Base-by-base conservation (phyloP, 345 rosid species). In the Passiflora organensis region DNA sequence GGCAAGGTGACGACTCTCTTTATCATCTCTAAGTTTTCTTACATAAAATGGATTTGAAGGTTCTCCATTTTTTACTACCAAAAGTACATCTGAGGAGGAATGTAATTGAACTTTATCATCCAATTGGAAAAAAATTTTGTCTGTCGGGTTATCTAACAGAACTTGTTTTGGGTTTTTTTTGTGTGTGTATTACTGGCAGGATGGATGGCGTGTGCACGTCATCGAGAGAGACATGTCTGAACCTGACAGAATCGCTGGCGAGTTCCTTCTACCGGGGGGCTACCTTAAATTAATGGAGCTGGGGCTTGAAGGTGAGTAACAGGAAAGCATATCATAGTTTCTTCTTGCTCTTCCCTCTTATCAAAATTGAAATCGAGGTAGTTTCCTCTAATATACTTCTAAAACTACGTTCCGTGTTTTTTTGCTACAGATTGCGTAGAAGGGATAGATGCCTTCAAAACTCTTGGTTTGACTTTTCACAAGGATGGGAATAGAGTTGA, bases 391-490 rank as follows among this genome's bases (percentile, higher is more conserved):
- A 10, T 17, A n/a, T n/a, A n/a, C n/a, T n/a, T n/a, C n/a, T n/a
- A n/a, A n/a, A n/a, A n/a, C n/a, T 20, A 9, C 14, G 1, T 13
- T 10, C 24, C 11, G n/a, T 42, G 9, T 41, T 13, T 12, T 13
- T 16, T 13, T 46, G 21, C 21, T 62, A 54, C 58, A 80, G 85
- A 80, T 70, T 80, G 85, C 15, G 78, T 78, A 58, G 78, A 80
- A 50, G 64, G 69, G 57, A 83, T 78, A 56, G 85, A 76, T 64
- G 77, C 89, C 18, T 85, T 77, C 49, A 71, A 43, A 18, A 62
- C 80, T 12, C 69, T 65, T 43, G 85, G 89, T 15, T 80, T 75
- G 66, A 83, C 80, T 6, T 71, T 82, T 36, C 73, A 67, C 67
- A 75, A 75, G 72, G 75, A 76, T 67, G 81, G 81, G 37, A 67